phyloP scores from a whole-genome alignment of 306 rosid species.

The Cucumis sativus region Cucumber_9930_V3 NC_026661.2:16522001-16522500 shows the following conservation, averaged over 20 bases:
- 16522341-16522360: too few species aligned
- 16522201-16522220: background rate
- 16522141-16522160: background rate
- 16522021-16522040: background rate
- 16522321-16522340: background rate
- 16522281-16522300: background rate
- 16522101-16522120: background rate
- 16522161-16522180: background rate
- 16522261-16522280: background rate
- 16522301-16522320: too few species aligned
- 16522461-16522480: constrained; percentile 65
- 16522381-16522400: background rate
- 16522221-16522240: background rate
- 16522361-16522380: too few species aligned
- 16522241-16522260: background rate
- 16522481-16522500: constrained; percentile 71
- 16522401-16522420: constrained; percentile 49
- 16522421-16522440: constrained; percentile 59
- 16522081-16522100: background rate
- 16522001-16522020: background rate
- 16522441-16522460: constrained; percentile 98
- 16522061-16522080: background rate
- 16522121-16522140: too few species aligned
- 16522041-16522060: background rate
- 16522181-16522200: too few species aligned